Percentiles rank a stretch among this genome's conserved stretches.
Conservation (phyloP, 78 protist genomes). For the slime mould (Dictyostelium discoideum) region DNA sequence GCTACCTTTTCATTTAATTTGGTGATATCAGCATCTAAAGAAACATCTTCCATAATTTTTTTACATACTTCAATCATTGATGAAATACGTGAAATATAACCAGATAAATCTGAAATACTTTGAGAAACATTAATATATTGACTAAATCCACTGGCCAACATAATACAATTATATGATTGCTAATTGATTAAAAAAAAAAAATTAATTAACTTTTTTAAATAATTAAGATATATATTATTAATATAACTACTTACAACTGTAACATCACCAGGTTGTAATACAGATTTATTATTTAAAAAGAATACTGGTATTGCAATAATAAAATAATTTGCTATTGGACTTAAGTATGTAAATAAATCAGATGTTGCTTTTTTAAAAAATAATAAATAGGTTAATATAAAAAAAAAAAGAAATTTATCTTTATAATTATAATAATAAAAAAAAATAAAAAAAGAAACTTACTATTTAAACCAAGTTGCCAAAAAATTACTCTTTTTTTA, state of each 20-base stretch:
- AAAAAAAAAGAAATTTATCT: too few species aligned
- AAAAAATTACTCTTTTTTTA: constrained; percentile 36
- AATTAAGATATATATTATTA: neutral
- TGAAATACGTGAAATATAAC: constrained; percentile 71
- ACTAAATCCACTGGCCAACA: constrained; percentile 84
- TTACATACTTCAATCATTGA: constrained; percentile 68
- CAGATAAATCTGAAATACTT: constrained; percentile 40
- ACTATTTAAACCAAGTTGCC: constrained; percentile 45
- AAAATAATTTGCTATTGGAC: constrained; percentile 49
- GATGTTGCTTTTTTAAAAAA: constrained; percentile 12
- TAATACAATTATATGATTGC: constrained; percentile 74
- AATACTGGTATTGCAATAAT: constrained; percentile 75
- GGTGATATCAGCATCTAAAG: neutral
- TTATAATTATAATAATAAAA: too few species aligned
- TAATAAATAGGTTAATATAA: too few species aligned
- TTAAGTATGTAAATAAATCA: constrained; percentile 56
- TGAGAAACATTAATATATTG: constrained; percentile 66
- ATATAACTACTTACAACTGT: constrained; percentile 3
- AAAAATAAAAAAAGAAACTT: neutral
- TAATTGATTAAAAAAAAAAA: neutral
- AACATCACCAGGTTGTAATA: constrained; percentile 24
- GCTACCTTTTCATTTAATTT: neutral
- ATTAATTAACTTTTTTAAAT: neutral
- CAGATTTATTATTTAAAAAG: neutral
- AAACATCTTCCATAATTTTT: neutral